phyloP scores from a whole-genome alignment of 805 yeast species.

The Alloascoidea africana region DNA sequence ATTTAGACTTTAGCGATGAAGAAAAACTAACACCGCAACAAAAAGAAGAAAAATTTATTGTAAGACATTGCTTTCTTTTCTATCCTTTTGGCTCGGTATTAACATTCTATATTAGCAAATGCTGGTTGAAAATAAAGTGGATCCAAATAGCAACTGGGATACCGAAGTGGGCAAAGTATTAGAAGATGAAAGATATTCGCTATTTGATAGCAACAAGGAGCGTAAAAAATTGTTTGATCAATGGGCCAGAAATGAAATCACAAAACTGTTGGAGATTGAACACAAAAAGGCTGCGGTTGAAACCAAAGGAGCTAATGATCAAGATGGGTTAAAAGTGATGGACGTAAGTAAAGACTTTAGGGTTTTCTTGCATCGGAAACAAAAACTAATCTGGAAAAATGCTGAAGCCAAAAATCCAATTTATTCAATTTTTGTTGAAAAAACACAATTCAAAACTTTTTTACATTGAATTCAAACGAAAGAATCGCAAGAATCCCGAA shows the following conservation, averaged over 20 bases:
- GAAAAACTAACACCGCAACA: conserved; percentile 1
- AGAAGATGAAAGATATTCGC: conserved; percentile 25
- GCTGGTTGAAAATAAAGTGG: conserved; percentile 18
- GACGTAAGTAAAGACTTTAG: no score
- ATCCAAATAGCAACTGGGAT: conserved; percentile 35
- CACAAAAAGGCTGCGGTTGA: conserved; percentile 3
- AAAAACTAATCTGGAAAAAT: conserved; percentile 3
- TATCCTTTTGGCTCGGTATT: not conserved
- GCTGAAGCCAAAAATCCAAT: conserved; percentile 11
- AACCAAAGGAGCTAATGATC: not conserved
- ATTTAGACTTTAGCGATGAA: not conserved
- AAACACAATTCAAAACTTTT: conserved; percentile 15
- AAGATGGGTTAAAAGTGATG: no score
- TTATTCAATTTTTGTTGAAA: conserved; percentile 15
- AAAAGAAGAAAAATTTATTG: not conserved
- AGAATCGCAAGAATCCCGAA: conserved; percentile 14
- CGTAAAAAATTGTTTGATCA: conserved; percentile 26
- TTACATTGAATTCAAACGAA: conserved; percentile 25
- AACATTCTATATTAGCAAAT: conserved; percentile 11
- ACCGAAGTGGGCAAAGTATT: conserved; percentile 24
- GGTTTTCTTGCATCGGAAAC: no score
- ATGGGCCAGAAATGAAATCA: conserved; percentile 24
- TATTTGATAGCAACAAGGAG: conserved; percentile 17
- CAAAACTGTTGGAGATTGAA: conserved; percentile 6
- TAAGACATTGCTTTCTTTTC: not conserved